Conservation (phyloP, 2,329 filamentous ascomycete genomes). For the Curvularia hawaiiensis region DNA sequence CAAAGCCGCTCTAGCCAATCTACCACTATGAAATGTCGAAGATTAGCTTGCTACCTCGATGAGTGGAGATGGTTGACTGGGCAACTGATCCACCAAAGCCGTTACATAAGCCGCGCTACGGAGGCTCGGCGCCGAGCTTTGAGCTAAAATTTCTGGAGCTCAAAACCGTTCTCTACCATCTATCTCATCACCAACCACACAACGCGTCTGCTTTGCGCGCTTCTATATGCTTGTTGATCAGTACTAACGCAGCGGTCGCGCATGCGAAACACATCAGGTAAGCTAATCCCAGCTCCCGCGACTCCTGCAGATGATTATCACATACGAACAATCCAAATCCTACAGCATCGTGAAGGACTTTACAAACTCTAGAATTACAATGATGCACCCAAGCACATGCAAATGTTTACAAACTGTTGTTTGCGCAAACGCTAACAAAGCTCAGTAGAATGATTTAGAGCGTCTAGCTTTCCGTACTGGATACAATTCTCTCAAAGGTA, state of each 20-base stretch:
- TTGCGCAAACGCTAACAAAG: slow-evolving; percentile 25
- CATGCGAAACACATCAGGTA: slow-evolving; percentile 17
- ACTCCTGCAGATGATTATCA: slow-evolving; percentile 50
- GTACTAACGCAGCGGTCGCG: slow-evolving; percentile 21
- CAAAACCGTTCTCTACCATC: slow-evolving; percentile 18
- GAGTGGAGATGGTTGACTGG: neutral
- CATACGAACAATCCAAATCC: slow-evolving; percentile 63
- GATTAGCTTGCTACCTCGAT: neutral
- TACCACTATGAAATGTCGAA: neutral
- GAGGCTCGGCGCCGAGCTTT: slow-evolving; percentile 21
- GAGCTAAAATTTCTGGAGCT: slow-evolving; percentile 35
- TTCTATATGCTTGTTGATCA: slow-evolving; percentile 12
- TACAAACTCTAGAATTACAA: slow-evolving; percentile 62
- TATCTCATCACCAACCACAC: slow-evolving; percentile 18
- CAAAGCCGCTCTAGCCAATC: neutral
- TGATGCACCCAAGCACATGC: slow-evolving; percentile 49
- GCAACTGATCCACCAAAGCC: neutral
- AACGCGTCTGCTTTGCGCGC: slow-evolving; percentile 25
- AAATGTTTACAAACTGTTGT: neutral
- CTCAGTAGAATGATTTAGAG: slow-evolving; percentile 12
- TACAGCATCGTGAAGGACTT: slow-evolving; percentile 60
- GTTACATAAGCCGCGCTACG: slow-evolving; percentile 29
- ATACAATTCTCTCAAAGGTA: slow-evolving; percentile 49
- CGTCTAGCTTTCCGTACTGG: neutral
- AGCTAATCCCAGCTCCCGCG: slow-evolving; percentile 15